Evolutionary conservation across 768 basidiomycete genomes (phyloP).

Genomic region (Amanita brunnescens): DNA sequence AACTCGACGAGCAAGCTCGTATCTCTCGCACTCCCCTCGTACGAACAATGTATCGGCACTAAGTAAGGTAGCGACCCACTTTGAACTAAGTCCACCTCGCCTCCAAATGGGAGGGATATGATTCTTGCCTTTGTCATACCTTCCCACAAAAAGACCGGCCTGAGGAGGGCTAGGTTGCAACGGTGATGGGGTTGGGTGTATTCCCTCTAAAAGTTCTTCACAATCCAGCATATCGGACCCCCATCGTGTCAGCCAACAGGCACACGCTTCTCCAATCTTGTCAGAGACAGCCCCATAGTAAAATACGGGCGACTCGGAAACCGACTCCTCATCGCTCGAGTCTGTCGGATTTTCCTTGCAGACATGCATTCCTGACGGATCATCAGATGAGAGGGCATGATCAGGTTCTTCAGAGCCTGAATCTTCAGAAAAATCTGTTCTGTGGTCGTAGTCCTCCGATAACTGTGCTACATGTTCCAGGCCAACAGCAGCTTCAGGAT

Average conservation of each 20-base stretch:
- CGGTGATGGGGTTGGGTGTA: background rate
- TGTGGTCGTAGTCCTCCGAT: constrained; percentile 23
- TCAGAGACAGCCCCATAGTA: constrained; percentile 85
- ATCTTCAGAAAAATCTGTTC: background rate
- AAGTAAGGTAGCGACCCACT: constrained; percentile 67
- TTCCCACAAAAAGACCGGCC: constrained; percentile 4
- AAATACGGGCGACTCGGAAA: constrained; percentile 32
- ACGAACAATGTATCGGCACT: constrained; percentile 78
- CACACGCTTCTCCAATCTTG: constrained; percentile 86
- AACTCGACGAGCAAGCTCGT: constrained; percentile 65
- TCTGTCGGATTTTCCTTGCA: background rate
- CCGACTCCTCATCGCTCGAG: background rate
- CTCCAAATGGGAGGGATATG: constrained; percentile 56
- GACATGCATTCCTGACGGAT: background rate
- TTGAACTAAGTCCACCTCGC: constrained; percentile 61
- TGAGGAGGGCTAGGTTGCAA: background rate
- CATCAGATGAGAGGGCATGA: too few relatives aligned
- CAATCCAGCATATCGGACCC: constrained; percentile 65
- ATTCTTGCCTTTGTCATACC: constrained; percentile 16
- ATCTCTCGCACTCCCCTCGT: constrained; percentile 69
- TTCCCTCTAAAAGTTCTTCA: constrained; percentile 30
- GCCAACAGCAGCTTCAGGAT: constrained; percentile 57
- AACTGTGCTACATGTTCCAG: constrained; percentile 56
- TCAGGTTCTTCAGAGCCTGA: background rate
- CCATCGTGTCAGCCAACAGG: constrained; percentile 86